Conservation (phyloP, 2,329 filamentous ascomycete genomes). For the Aureobasidium uvarum region DNA sequence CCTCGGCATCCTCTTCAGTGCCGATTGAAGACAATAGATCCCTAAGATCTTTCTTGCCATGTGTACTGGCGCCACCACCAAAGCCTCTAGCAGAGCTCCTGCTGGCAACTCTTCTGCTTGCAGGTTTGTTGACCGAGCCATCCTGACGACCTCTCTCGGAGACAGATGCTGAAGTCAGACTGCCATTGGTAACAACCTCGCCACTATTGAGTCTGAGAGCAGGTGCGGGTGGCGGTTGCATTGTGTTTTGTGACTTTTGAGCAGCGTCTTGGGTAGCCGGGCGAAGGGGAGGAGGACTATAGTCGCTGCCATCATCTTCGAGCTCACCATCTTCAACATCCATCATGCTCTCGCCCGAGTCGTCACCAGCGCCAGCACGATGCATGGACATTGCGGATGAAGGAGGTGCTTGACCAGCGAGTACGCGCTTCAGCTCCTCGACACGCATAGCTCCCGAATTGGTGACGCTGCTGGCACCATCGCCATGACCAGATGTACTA, state of each 20-base stretch:
- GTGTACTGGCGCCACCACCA: not conserved
- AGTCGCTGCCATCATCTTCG: constrained; percentile 16
- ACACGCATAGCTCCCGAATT: constrained; percentile 48
- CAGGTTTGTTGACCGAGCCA: not conserved
- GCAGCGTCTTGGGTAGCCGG: not conserved
- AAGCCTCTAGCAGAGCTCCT: constrained; percentile 19
- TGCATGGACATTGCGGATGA: constrained; percentile 10
- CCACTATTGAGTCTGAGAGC: constrained; percentile 23
- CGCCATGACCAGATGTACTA: constrained; percentile 28
- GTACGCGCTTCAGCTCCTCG: constrained; percentile 49
- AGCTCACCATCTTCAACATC: constrained; percentile 31
- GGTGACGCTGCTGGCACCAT: constrained; percentile 42
- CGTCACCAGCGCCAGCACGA: constrained; percentile 48
- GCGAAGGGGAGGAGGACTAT: not conserved
- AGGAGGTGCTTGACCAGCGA: constrained; percentile 40
- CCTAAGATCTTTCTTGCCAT: constrained; percentile 21
- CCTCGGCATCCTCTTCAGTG: not conserved
- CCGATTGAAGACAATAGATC: constrained; percentile 22
- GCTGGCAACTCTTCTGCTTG: constrained; percentile 16
- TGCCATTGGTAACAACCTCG: constrained; percentile 16
- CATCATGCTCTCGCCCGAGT: constrained; percentile 65
- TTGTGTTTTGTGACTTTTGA: not conserved
- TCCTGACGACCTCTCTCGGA: constrained; percentile 17
- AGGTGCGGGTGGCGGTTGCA: constrained; percentile 9
- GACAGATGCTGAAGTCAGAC: not conserved